Evolutionary conservation across 1,139 yeast species (phyloP).

Genomic region (Candida albicans): DNA sequence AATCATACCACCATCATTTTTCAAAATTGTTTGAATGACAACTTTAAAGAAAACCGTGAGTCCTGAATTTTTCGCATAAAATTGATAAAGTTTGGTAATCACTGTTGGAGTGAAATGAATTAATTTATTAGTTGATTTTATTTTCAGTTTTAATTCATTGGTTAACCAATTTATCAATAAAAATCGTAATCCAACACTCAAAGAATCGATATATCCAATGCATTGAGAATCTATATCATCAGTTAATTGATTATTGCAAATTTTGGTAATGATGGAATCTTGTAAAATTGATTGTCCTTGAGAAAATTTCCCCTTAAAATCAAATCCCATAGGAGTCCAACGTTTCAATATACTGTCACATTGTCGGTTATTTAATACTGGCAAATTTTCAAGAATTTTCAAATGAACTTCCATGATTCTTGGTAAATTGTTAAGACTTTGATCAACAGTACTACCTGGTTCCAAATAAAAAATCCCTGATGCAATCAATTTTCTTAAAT

Average conservation of each 20-base stretch:
- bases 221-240: background rate
- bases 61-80: conserved; percentile 35
- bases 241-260: conserved; percentile 17
- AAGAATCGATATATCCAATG: conserved; percentile 10
- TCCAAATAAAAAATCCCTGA: conserved; percentile 72
- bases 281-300: conserved; percentile 28
- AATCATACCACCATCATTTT: conserved; percentile 44
- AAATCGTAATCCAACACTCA: conserved; percentile 42
- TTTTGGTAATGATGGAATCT: conserved; percentile 22
- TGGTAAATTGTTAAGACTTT: conserved; percentile 17
- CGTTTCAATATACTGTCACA: conserved; percentile 49
- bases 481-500: conserved; percentile 75
- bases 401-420: conserved; percentile 45
- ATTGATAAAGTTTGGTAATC: conserved; percentile 33
- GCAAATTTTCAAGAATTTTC: conserved; percentile 52
- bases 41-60: conserved; percentile 44
- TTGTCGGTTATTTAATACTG: conserved; percentile 51
- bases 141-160: conserved; percentile 32
- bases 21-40: conserved; percentile 36
- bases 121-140: conserved; percentile 34
- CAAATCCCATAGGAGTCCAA: conserved; percentile 32
- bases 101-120: conserved; percentile 38
- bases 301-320: conserved; percentile 35
- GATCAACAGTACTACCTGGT: conserved; percentile 19
- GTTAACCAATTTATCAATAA: conserved; percentile 46